These are phyloP conservation scores for Phytophthora hibernalis DNA, from an alignment of 352 stramenopile genomes.

Conservation along the genomic window DNA sequence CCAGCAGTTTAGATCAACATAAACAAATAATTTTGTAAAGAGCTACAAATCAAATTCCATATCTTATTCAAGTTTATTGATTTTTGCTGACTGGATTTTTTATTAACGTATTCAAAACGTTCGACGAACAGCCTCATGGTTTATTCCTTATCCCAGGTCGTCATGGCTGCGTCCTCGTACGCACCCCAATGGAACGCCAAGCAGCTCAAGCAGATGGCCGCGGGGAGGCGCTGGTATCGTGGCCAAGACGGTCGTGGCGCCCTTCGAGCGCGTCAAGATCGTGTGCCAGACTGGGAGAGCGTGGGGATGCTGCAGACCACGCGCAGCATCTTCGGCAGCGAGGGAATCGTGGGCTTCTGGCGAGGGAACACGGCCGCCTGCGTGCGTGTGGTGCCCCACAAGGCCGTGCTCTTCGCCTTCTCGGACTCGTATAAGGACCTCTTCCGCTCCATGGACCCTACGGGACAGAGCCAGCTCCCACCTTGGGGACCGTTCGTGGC, in stretches of 20 bases:
- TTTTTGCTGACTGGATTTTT: no score
- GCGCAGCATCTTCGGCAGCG: constrained; percentile 57
- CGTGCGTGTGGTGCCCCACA: constrained; percentile 82
- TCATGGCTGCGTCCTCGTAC: constrained; percentile 1
- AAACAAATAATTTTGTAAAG: no score
- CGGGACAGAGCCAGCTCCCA: constrained; percentile 40
- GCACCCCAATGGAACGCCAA: constrained; percentile 48
- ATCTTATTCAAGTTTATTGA: no score
- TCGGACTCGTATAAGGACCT: constrained; percentile 90
- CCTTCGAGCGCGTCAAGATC: constrained; percentile 89
- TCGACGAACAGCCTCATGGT: no score
- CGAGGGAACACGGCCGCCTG: constrained; percentile 78
- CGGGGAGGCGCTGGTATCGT: constrained; percentile 76
- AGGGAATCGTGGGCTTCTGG: constrained; percentile 77
- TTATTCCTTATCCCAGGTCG: background rate
- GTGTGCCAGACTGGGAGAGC: constrained; percentile 80
- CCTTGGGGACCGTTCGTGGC: constrained; percentile 69
- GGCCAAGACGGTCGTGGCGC: constrained; percentile 82
- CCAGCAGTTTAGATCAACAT: no score
- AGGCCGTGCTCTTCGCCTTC: constrained; percentile 84
- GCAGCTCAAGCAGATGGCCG: constrained; percentile 75
- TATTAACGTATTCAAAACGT: no score
- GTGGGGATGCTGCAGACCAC: constrained; percentile 80
- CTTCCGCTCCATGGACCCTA: constrained; percentile 48
- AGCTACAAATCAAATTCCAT: no score